phyloP scores from a whole-genome alignment of 176 grass and related monocot genomes.

The Triticum timopheevii region DNA sequence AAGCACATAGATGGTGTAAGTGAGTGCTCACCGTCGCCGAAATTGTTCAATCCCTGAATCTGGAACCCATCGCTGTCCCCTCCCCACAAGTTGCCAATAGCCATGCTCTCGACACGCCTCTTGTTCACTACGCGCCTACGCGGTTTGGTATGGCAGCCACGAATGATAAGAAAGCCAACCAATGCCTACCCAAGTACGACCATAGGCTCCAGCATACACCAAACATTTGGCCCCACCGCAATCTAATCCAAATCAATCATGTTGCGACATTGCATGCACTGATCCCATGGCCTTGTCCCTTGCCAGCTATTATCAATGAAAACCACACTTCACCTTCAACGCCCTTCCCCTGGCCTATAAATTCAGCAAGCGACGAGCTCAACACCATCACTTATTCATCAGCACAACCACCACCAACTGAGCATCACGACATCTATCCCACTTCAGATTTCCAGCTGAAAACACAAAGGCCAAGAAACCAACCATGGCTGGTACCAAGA shows the following conservation, averaged over 20 bases:
- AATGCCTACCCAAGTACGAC: neutral
- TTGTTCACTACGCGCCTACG: neutral
- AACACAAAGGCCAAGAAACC: neutral
- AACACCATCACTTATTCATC: neutral
- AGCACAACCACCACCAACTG: neutral
- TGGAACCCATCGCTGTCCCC: neutral
- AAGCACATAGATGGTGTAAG: neutral
- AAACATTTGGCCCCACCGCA: conserved; percentile 29
- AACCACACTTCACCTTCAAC: neutral
- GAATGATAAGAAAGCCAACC: neutral
- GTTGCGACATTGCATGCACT: neutral
- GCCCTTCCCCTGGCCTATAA: conserved; percentile 20
- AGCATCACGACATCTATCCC: neutral
- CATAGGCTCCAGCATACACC: neutral
- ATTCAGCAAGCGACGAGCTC: neutral
- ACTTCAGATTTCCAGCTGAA: neutral
- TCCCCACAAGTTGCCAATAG: neutral
- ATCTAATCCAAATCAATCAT: conserved; percentile 10
- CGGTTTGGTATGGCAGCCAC: neutral
- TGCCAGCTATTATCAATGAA: neutral
- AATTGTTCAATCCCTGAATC: neutral
- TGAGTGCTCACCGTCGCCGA: neutral
- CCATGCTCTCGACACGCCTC: neutral
- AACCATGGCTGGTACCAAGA: conserved; percentile 25
- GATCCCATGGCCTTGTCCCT: neutral